Base-by-base conservation (phyloP, 805 yeast species). In the Candida nitratophila region DNA sequence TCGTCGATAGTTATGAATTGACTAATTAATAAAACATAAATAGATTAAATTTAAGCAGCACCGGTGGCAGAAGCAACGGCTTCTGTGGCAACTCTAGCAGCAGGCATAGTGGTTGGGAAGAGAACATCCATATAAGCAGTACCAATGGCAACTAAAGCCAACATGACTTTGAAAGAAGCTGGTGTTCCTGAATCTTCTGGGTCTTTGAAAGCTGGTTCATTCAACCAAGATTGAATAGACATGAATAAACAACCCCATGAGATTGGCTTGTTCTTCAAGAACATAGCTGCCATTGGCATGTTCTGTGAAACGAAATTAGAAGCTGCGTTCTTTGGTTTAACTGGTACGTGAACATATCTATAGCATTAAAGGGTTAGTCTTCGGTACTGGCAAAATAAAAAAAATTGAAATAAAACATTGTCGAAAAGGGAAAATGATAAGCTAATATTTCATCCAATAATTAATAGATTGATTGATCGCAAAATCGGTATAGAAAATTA, bases 251-350 rank as follows among this genome's bases (percentile, higher is more conserved):
- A 59, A 3, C 80, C 65, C 82, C 82, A 77, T 12, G 81, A 67
- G 52, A 77, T 59, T 49, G 77, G 61, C 55, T 74, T 77, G 58
- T 76, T 76, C 53, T 71, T 65, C 71, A 77, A 63, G 56, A 77
- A 76, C 83, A 77, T 77, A 39, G 82, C 82, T 2, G 77, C 80
- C 79, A 77, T 73, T 36, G 83, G 83, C 47, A 77, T 61, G 39
- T 78, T 70, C 53, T 75, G 79, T 7, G 79, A 60, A 24, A 74
- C 65, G 64, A 73, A 66, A 35, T 65, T 62, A 3, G 77, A 59
- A 7, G 77, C 77, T 39, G 65, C 69, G 36, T 61, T 60, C 45
- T 77, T 65, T 32, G 73, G 67, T 49, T 68, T 65, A 14, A 70
- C 69, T 35, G 81, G 79, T 15, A 57, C 56, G 54, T 77, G 83